Conservation (phyloP, 1,284 basidiomycete species). For the Quambalaria eucalypti region DNA sequence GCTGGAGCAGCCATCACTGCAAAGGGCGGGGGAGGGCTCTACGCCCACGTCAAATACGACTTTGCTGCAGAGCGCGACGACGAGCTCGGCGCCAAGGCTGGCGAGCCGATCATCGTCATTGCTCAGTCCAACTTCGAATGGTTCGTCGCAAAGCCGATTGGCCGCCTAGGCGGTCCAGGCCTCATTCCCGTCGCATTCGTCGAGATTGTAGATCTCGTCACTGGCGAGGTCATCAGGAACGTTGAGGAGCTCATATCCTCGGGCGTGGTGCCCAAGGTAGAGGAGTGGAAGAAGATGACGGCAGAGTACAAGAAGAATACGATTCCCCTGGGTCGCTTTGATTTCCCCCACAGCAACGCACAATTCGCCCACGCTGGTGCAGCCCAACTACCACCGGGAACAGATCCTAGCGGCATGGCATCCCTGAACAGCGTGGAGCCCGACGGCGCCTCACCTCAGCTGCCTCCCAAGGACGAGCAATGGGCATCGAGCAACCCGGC, state of each 20-base stretch:
- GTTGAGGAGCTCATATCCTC: constrained; percentile 70
- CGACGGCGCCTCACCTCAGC: constrained; percentile 2
- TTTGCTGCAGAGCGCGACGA: constrained; percentile 89
- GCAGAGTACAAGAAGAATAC: constrained; percentile 90
- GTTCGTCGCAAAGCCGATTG: constrained; percentile 77
- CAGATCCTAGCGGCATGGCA: background rate
- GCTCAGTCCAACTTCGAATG: constrained; percentile 46
- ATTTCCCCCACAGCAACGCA: constrained; percentile 44
- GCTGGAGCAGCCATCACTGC: constrained; percentile 22
- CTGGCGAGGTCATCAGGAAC: constrained; percentile 56
- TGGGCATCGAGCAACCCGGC: background rate
- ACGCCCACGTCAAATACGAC: constrained; percentile 90
- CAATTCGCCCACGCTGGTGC: background rate
- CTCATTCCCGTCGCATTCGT: constrained; percentile 95
- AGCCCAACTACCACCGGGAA: too few relatives aligned
- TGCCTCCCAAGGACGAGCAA: constrained; percentile 22
- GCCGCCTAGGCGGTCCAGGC: constrained; percentile 82
- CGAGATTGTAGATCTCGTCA: constrained; percentile 82
- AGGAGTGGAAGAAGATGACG: constrained; percentile 95
- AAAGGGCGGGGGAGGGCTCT: constrained; percentile 50
- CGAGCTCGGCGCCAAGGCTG: constrained; percentile 86
- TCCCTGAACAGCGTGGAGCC: background rate
- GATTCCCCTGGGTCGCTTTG: constrained; percentile 84
- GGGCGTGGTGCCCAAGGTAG: constrained; percentile 81
- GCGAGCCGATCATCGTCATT: constrained; percentile 71